Percentiles rank a stretch among this genome's conserved stretches.
phyloP scores from a whole-genome alignment of 805 yeast species.

The Suhomyces faveliae region DNA sequence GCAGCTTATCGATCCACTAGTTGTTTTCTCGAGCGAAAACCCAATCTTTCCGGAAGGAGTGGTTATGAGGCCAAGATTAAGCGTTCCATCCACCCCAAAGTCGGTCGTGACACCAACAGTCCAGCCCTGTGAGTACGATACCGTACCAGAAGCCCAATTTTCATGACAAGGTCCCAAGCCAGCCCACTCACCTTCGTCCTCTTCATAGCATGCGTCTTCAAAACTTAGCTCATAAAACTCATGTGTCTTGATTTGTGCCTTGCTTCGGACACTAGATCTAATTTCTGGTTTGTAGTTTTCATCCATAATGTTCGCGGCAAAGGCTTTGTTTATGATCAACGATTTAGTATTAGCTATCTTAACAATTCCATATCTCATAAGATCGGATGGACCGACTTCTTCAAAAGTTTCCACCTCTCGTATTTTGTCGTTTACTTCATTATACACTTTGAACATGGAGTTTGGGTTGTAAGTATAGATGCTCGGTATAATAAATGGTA shows the following conservation, averaged over 20 bases:
- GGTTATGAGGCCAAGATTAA: background rate
- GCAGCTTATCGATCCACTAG: constrained; percentile 7
- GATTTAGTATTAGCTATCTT: constrained; percentile 2
- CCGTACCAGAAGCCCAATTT: constrained; percentile 7
- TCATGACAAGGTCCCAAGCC: constrained; percentile 7
- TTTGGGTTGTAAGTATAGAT: background rate
- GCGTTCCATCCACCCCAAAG: background rate
- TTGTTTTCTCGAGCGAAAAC: background rate
- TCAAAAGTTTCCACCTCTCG: background rate
- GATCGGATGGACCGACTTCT: constrained; percentile 35
- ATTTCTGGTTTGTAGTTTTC: background rate
- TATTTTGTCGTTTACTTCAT: constrained; percentile 33
- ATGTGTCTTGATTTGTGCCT: background rate
- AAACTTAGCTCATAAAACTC: background rate
- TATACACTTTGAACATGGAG: constrained; percentile 55
- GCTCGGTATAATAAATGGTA: background rate
- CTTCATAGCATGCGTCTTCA: background rate
- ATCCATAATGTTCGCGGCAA: constrained; percentile 5
- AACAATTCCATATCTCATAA: constrained; percentile 33
- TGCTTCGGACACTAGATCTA: background rate
- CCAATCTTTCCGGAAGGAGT: background rate
- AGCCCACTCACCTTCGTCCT: constrained; percentile 5
- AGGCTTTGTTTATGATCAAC: constrained; percentile 3
- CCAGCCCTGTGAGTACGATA: constrained; percentile 8
- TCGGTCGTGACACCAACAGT: background rate